Percentiles rank a stretch among this genome's conserved stretches.
phyloP scores from a whole-genome alignment of 75 land plant genomes.

The Adiantum capillusveneris region DNA sequence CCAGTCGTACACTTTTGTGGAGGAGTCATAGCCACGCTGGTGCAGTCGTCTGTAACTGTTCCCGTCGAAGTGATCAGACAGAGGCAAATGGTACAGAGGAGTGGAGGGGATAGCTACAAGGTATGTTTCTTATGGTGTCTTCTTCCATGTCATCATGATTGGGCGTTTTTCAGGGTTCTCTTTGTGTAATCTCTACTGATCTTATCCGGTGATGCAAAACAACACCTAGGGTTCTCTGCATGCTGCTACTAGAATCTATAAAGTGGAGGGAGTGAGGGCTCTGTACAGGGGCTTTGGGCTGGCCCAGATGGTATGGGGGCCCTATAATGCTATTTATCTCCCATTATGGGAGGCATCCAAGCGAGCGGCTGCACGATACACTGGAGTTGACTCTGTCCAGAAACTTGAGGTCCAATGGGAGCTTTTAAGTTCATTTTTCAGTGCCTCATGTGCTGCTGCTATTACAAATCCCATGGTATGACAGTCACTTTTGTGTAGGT shows the following conservation, averaged over 20 bases:
- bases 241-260: conserved; percentile 21
- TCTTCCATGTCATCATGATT: neutral
- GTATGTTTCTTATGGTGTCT: neutral
- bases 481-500: neutral
- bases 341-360: conserved; percentile 35
- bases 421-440: conserved; percentile 27
- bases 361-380: conserved; percentile 13
- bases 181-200: too few species aligned
- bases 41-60: conserved; percentile 30
- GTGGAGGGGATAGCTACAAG: conserved; percentile 24
- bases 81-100: conserved; percentile 30
- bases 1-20: conserved; percentile 34
- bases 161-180: too few species aligned
- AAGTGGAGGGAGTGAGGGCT: conserved; percentile 24
- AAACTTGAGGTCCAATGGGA: conserved; percentile 29
- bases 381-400: conserved; percentile 30
- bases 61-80: conserved; percentile 32
- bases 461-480: conserved; percentile 29
- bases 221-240: conserved; percentile 30
- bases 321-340: conserved; percentile 34
- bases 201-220: too few species aligned
- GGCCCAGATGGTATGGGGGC: conserved; percentile 40
- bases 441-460: conserved; percentile 29
- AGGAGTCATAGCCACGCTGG: conserved; percentile 29
- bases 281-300: conserved; percentile 27